Evolutionary conservation across 208 protist genomes (phyloP).

Genomic region (Crithidia bombi): DNA sequence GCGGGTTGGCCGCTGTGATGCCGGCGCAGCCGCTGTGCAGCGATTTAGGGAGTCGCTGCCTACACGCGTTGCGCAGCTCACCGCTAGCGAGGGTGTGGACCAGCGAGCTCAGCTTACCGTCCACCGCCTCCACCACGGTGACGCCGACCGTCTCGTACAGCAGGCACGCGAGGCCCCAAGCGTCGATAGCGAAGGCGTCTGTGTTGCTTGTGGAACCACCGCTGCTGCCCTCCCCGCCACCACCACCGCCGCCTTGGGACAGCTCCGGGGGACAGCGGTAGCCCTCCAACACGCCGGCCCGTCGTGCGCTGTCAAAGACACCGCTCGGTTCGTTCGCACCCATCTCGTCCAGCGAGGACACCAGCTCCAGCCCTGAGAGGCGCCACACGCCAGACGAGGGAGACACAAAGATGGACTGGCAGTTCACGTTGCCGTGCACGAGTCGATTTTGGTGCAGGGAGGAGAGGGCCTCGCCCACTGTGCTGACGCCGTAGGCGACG

Average conservation of each 20-base stretch:
- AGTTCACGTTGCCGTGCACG: constrained; percentile 80
- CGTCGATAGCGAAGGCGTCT: constrained; percentile 55
- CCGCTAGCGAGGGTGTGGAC: constrained; percentile 24
- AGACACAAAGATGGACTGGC: constrained; percentile 71
- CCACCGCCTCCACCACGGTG: constrained; percentile 27
- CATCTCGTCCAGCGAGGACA: constrained; percentile 28
- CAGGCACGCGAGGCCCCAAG: constrained; percentile 81
- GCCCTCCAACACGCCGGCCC: constrained; percentile 35
- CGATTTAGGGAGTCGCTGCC: constrained; percentile 47
- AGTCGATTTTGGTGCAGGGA: constrained; percentile 80
- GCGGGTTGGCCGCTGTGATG: constrained; percentile 56
- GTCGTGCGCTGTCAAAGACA: constrained; percentile 26
- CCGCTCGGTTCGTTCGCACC: background rate
- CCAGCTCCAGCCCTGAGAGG: constrained; percentile 82
- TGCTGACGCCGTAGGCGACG: constrained; percentile 70
- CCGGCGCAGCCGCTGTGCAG: constrained; percentile 54
- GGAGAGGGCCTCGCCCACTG: constrained; percentile 50
- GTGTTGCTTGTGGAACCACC: background rate
- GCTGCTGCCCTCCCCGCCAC: background rate
- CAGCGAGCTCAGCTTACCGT: constrained; percentile 22
- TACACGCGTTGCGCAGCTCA: constrained; percentile 35
- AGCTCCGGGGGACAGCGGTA: constrained; percentile 51
- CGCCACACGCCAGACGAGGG: constrained; percentile 71
- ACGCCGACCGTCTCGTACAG: constrained; percentile 71
- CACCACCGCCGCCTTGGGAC: constrained; percentile 1